Evolutionary conservation across 768 basidiomycete genomes (phyloP).

Genomic region (Termitomyces sp.): DNA sequence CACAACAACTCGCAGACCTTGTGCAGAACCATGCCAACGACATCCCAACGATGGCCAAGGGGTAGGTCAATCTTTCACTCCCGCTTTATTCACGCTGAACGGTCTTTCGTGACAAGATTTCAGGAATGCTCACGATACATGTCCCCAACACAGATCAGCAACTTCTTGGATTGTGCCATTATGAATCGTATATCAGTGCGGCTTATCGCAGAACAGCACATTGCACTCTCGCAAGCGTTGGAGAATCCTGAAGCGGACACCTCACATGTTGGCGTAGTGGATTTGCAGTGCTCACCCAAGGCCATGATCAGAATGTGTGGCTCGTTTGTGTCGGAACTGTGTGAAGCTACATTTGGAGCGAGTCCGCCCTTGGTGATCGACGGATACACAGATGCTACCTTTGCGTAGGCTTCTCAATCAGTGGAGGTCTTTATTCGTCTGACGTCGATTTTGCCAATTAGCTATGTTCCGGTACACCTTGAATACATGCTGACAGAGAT

Average conservation of each 20-base stretch:
- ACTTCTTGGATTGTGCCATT: conserved; percentile 80
- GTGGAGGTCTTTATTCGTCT: background rate
- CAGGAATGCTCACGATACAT: conserved; percentile 85
- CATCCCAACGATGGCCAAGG: conserved; percentile 88
- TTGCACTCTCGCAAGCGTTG: conserved; percentile 71
- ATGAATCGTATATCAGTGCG: conserved; percentile 84
- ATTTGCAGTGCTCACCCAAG: conserved; percentile 65
- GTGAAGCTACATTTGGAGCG: conserved; percentile 77
- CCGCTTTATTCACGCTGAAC: background rate
- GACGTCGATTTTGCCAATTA: background rate
- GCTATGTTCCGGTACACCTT: conserved; percentile 85
- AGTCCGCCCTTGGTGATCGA: conserved; percentile 66
- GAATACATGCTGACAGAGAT: conserved; percentile 91
- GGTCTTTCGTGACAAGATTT: conserved; percentile 46
- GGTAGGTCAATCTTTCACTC: conserved; percentile 34
- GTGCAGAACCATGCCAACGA: conserved; percentile 82
- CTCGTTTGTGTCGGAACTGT: conserved; percentile 79
- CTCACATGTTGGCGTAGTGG: conserved; percentile 65
- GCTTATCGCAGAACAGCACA: conserved; percentile 88
- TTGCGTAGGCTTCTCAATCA: conserved; percentile 55
- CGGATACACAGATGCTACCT: conserved; percentile 64
- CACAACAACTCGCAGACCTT: conserved; percentile 59
- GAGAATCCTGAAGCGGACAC: conserved; percentile 29
- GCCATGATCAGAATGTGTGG: conserved; percentile 76
- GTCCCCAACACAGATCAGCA: conserved; percentile 71